Conservation (phyloP, 495 filamentous ascomycete species). For the Pseudomonodictys pantanalensis region DNA sequence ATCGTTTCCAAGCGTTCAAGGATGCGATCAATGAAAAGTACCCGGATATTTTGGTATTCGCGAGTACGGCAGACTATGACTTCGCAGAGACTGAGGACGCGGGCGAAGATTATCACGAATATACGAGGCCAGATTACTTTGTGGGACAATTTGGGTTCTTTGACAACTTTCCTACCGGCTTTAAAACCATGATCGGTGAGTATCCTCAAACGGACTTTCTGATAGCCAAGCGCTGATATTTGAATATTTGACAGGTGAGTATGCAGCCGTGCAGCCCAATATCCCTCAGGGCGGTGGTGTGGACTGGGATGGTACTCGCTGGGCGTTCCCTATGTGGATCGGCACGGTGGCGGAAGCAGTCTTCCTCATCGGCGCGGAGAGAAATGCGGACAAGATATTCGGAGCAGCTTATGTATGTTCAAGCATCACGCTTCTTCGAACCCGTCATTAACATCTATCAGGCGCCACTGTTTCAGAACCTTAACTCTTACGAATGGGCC, state of each 20-base stretch:
- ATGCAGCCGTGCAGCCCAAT: conserved; percentile 53
- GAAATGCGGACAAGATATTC: conserved; percentile 57
- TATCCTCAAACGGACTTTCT: not conserved
- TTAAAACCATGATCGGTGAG: conserved; percentile 20
- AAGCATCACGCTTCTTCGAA: not conserved
- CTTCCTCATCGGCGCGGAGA: conserved; percentile 64
- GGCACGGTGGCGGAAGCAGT: conserved; percentile 64
- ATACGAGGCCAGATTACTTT: conserved; percentile 27
- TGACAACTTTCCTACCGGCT: conserved; percentile 13
- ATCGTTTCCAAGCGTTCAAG: conserved; percentile 57
- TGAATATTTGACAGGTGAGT: conserved; percentile 47
- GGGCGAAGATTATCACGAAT: conserved; percentile 39
- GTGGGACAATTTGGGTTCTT: conserved; percentile 29
- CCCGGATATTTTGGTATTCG: conserved; percentile 61
- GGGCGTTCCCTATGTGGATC: conserved; percentile 50
- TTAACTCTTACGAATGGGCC: conserved; percentile 40
- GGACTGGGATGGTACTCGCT: conserved; percentile 41
- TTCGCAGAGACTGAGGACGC: conserved; percentile 28
- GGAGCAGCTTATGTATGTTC: conserved; percentile 32
- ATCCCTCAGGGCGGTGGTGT: conserved; percentile 48
- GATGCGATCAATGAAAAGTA: conserved; percentile 56
- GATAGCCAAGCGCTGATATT: conserved; percentile 4
- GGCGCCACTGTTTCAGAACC: conserved; percentile 39
- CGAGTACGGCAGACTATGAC: conserved; percentile 37
- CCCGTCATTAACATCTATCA: not conserved